Evolutionary conservation across 257 asterid species (phyloP), one percentile per base, ranked within the genome.

Genomic region (Penstemon barbatus): DNA sequence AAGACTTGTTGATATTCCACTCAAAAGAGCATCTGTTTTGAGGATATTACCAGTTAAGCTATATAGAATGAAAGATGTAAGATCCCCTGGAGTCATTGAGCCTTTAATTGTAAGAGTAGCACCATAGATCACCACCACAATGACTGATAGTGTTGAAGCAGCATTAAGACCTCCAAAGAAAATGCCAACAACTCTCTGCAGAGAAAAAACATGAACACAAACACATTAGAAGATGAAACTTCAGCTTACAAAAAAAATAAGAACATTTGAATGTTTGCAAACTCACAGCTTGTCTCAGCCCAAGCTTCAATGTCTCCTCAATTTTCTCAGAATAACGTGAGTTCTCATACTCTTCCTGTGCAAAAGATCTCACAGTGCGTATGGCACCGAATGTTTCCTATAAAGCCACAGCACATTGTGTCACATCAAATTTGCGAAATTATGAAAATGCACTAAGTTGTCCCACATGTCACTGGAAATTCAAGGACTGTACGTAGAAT

Each of bases 301-400:
- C 97, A 70, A 90, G 97, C 71, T 83, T 82, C 74, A 90, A 78
- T 39, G 97, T 86, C 77, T 90, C 96, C 1, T 86, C 95, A 52
- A 90, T 95, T 74, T 90, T 90, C 81, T 79, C 92, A n/a, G 97
- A 81, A 70, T 90, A 90, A 49, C 92, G 86, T 63, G 87, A 66
- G 69, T 70, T 79, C 76, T 86, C 92, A 68, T 86, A 86, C 54
- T 82, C 80, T 73, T 88, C 97, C 72, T 86, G 96, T 18, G 97
- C 96, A 82, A 90, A 90, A 63, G 96, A 90, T 82, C 96, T 84
- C 70, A 90, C 97, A 1, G 97, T 90, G 57, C 96, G 92, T 61
- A 90, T 72, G 3, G 97, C 96, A 58, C 97, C 92, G 76, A 88
- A 88, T 5, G 92, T 78, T 88, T 90, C 96, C 97, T 90, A 71